These are phyloP conservation scores for Physaria fendleri DNA, from an alignment of 345 rosid genomes.

Conservation along the genomic window DNA sequence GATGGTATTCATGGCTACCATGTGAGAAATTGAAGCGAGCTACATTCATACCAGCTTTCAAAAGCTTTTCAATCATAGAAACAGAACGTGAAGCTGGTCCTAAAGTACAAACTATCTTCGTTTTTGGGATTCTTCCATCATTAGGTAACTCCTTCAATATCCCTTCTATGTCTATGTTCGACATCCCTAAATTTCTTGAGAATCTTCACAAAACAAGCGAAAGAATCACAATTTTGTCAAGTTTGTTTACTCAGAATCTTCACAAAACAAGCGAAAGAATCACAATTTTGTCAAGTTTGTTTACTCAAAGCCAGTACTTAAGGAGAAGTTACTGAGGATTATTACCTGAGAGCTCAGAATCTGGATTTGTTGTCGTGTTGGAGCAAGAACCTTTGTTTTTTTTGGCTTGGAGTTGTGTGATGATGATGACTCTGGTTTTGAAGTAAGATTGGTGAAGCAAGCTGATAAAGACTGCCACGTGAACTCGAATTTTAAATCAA, in stretches of 20 bases:
- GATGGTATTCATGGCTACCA: slow-evolving; percentile 92
- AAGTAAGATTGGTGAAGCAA: background rate
- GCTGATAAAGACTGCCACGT: slow-evolving; percentile 29
- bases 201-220: background rate
- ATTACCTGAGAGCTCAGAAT: slow-evolving; percentile 13
- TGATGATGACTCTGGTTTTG: slow-evolving; percentile 10
- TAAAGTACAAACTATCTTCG: slow-evolving; percentile 90
- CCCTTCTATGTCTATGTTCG: slow-evolving; percentile 83
- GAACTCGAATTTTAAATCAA: slow-evolving; percentile 9
- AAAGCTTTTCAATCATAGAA: slow-evolving; percentile 79
- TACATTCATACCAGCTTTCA: slow-evolving; percentile 92
- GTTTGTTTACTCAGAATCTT: background rate
- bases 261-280: background rate
- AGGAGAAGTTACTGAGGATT: background rate
- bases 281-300: background rate
- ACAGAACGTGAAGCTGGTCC: slow-evolving; percentile 91
- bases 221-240: background rate
- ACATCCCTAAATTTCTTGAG: too few species aligned
- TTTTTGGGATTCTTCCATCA: slow-evolving; percentile 66
- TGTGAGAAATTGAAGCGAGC: slow-evolving; percentile 98
- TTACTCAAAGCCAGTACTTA: background rate
- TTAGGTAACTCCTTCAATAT: slow-evolving; percentile 51
- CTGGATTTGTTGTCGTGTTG: slow-evolving; percentile 14
- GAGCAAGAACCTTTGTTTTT: slow-evolving; percentile 25
- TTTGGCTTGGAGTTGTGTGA: slow-evolving; percentile 21